A percentile compares a stretch with the other conserved stretches of the same genome.
Evolutionary conservation across 306 rosid species (phyloP).

Genomic region (Quillaja saponaria): DNA sequence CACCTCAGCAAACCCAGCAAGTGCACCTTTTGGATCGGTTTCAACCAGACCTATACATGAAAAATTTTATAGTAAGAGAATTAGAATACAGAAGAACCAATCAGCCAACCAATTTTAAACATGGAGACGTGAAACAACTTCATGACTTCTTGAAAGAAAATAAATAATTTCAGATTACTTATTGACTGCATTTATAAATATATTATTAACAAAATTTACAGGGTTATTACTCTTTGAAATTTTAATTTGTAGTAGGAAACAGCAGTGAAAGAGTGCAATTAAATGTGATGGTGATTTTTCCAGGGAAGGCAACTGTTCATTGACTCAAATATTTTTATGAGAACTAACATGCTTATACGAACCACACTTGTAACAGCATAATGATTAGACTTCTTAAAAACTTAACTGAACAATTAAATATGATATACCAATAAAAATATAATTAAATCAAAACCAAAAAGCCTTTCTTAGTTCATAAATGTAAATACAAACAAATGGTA

Average conservation of each 20-base stretch:
- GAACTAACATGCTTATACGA: not conserved
- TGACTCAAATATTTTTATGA: not conserved
- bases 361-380: not conserved
- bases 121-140: constrained; percentile 16
- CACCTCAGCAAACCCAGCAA: constrained; percentile 85
- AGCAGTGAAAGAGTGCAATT: constrained; percentile 2
- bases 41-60: constrained; percentile 73
- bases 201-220: constrained; percentile 3
- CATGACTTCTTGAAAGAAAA: constrained; percentile 9
- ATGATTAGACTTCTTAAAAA: not conserved
- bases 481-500: constrained; percentile 5
- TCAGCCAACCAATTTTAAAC: not conserved
- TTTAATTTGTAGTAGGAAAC: constrained; percentile 18
- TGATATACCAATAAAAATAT: not conserved
- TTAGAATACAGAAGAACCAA: constrained; percentile 12
- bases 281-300: not conserved
- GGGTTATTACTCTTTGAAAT: constrained; percentile 5
- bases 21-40: constrained; percentile 90
- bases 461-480: constrained; percentile 7
- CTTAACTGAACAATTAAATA: not conserved
- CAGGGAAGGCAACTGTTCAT: constrained; percentile 9
- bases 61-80: constrained; percentile 7
- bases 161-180: not conserved
- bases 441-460: constrained; percentile 10
- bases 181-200: no score